phyloP scores from a whole-genome alignment of 805 yeast genomes.

The Hanseniaspora opuntiae region DNA sequence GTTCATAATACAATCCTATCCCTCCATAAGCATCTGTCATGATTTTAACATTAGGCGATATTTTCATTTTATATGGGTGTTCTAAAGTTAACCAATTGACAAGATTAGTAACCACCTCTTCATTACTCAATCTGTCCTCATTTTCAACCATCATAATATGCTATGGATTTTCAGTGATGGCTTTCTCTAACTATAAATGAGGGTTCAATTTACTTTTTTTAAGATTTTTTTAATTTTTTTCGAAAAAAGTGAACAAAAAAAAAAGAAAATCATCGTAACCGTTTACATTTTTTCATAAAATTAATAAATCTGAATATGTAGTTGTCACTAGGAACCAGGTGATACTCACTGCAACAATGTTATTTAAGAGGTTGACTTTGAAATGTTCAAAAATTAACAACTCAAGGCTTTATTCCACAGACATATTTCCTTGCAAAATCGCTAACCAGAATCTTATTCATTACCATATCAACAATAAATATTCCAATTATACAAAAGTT shows the following conservation, averaged over 20 bases:
- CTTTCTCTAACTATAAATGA: no score
- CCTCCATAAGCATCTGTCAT: slow-evolving; percentile 9
- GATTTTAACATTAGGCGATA: slow-evolving; percentile 1
- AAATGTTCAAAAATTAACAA: not conserved
- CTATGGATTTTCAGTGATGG: not conserved
- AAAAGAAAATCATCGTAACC: no score
- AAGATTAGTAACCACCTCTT: not conserved
- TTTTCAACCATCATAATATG: not conserved
- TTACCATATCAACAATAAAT: slow-evolving; percentile 3
- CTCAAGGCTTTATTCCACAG: not conserved
- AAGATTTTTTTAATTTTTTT: no score
- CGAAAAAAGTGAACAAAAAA: no score
- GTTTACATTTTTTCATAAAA: no score
- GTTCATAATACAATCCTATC: slow-evolving; percentile 6
- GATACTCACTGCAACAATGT: not conserved
- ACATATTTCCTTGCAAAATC: not conserved
- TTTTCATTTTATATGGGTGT: not conserved
- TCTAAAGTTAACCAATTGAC: not conserved
- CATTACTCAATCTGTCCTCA: not conserved
- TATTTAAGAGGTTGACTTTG: not conserved
- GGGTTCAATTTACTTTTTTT: no score
- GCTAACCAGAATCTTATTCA: not conserved
- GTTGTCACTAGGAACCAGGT: no score
- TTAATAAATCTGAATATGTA: no score
- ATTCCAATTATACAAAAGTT: not conserved